These are phyloP conservation scores for Cyamopsis tetragonoloba DNA, from an alignment of 306 rosid genomes.

Conservation along the genomic window DNA sequence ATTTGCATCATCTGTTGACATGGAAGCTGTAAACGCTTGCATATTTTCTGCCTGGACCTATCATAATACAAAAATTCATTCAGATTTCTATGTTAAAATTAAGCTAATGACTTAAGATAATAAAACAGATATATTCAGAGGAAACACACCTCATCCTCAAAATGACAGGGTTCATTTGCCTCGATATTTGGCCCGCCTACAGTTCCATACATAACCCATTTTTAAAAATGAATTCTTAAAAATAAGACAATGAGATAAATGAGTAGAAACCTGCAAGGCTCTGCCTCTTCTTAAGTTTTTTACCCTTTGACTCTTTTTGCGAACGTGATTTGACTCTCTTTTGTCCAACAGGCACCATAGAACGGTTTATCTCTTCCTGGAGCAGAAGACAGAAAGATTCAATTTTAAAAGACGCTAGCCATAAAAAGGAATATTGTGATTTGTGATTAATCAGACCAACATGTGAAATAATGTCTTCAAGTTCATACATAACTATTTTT, in stretches of 20 bases:
- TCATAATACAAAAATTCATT: conserved; percentile 21
- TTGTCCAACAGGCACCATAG: conserved; percentile 32
- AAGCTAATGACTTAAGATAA: conserved; percentile 5
- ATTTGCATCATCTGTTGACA: conserved; percentile 20
- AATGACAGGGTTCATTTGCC: conserved; percentile 29
- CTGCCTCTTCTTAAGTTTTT: conserved; percentile 36
- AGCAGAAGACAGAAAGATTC: background rate
- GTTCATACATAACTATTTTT: background rate
- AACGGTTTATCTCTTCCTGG: conserved; percentile 20
- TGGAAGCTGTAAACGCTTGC: conserved; percentile 34
- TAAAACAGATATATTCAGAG: background rate
- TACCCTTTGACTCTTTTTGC: conserved; percentile 8
- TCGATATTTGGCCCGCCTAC: conserved; percentile 20
- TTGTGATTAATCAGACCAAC: background rate
- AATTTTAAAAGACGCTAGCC: conserved; percentile 15
- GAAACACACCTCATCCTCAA: conserved; percentile 35
- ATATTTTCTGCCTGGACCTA: conserved; percentile 46
- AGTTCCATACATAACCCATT: conserved; percentile 27
- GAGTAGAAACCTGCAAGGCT: conserved; percentile 69
- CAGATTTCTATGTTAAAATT: conserved; percentile 21
- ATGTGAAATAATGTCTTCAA: background rate
- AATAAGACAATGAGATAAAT: conserved; percentile 12
- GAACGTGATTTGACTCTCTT: conserved; percentile 29
- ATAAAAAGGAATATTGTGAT: background rate
- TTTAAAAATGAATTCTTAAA: background rate